Evolutionary conservation across 176 grass and related monocot genomes (phyloP), one percentile per base, ranked within the genome.

Genomic region (Cenchrus fungigraminus): DNA sequence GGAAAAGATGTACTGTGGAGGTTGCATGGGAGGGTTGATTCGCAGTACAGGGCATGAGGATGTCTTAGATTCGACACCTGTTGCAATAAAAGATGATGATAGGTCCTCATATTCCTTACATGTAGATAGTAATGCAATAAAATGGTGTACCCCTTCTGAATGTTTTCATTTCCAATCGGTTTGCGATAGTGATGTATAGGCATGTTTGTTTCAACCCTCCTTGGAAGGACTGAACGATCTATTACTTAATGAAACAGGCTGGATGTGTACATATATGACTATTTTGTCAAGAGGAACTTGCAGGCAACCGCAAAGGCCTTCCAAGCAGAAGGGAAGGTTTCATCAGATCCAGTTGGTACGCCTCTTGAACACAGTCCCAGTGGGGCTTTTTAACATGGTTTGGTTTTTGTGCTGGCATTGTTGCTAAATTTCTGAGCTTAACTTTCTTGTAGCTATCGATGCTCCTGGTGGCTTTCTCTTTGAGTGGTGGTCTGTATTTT

Each of bases 401-500:
- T 67, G 13, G 75, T 55, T 65, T 75, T 76, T 53, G 47, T 74
- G 7, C 3, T 5, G n/a, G 13, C 25, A 17, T 74, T 50, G 37
- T 61, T 52, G 12, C 32, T 67, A 14, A 89, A 16, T 68, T 78
- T 67, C 55, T 65, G 60, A 76, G 63, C 61, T 83, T 77, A 59
- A 20, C 82, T 81, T 60, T 65, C 28, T 31, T 65, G 69, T 77
- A 97, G 94, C 94, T 59, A 97, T 97, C 85, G 94, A 97, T 89
- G 94, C 94, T 65, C 94, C 94, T 22, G 94, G 94, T 63, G 94
- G 94, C n/a, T 97, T 97, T 89, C 92, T 97, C 12, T 97, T 97
- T 14, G 94, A 97, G 70, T 97, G 94, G 94, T 97, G 94, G 94
- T 97, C 94, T 4, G 94, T 97, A 9, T 97, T 97, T 79, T 97